Evolutionary conservation across 169 alveolate genomes (phyloP).

Genomic region (Cryptosporidium xiaoi): DNA sequence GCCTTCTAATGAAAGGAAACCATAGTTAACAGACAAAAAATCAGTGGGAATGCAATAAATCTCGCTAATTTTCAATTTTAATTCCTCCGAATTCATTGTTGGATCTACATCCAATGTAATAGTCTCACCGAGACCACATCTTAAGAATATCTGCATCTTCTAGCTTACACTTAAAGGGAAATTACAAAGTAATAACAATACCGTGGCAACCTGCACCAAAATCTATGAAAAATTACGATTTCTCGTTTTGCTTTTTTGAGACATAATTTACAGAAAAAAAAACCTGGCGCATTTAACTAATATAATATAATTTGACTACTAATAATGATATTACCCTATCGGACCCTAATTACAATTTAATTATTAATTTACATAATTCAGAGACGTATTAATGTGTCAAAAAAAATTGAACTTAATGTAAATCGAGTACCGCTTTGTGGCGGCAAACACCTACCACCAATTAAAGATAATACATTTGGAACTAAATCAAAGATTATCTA

Average conservation of each 20-base stretch:
- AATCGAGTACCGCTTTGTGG: conserved; percentile 35
- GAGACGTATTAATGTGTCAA: conserved; percentile 31
- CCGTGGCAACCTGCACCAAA: too few relatives aligned
- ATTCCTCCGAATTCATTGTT: conserved; percentile 46
- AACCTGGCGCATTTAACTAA: not conserved
- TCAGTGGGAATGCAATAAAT: conserved; percentile 31
- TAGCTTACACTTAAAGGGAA: not conserved
- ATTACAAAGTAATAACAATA: not conserved
- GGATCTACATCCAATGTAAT: conserved; percentile 49
- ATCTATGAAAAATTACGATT: too few relatives aligned
- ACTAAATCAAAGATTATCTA: not conserved
- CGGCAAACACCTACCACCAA: conserved; percentile 14
- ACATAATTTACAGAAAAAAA: conserved; percentile 2
- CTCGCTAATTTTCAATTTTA: conserved; percentile 23
- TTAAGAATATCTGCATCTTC: conserved; percentile 67
- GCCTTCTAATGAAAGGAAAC: conserved; percentile 15
- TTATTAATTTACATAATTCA: not conserved
- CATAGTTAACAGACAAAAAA: conserved; percentile 23
- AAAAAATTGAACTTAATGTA: conserved; percentile 11
- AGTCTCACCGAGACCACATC: conserved; percentile 41
- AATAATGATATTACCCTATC: not conserved
- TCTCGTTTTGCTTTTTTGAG: not conserved
- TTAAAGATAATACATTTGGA: not conserved
- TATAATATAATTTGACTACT: not conserved
- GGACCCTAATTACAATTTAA: conserved; percentile 8